Percentiles rank a stretch among this genome's conserved stretches.
These are phyloP conservation scores for Rachicladosporium sp. DNA, from an alignment of 2,329 filamentous ascomycete genomes.

Conservation along the genomic window DNA sequence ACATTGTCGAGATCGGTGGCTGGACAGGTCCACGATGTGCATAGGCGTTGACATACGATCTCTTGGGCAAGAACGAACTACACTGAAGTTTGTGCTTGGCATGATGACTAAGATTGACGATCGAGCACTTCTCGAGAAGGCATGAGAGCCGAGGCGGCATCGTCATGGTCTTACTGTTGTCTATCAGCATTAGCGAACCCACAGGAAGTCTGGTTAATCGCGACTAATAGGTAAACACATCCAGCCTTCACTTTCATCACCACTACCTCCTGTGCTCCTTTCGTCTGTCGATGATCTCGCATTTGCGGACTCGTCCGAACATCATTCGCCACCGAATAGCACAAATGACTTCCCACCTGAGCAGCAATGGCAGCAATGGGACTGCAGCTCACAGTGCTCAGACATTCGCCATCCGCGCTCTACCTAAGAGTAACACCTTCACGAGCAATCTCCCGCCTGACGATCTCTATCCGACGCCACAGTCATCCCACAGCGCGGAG, in stretches of 20 bases:
- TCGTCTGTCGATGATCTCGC: conserved; percentile 2
- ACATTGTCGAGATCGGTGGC: conserved; percentile 1
- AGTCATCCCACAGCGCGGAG: conserved; percentile 67
- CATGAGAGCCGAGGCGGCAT: too few species aligned
- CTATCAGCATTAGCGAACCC: too few species aligned
- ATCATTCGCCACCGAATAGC: conserved; percentile 20
- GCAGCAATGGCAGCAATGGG: conserved; percentile 14
- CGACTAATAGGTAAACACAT: background rate
- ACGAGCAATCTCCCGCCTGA: conserved; percentile 63
- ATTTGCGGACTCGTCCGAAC: conserved; percentile 7
- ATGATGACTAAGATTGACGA: too few species aligned
- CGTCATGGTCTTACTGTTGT: too few species aligned
- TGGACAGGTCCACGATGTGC: background rate
- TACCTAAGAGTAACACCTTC: conserved; percentile 54
- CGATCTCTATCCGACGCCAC: conserved; percentile 63
- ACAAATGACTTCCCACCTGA: conserved; percentile 34
- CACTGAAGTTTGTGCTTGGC: too few species aligned
- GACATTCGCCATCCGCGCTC: conserved; percentile 32
- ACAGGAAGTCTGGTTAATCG: too few species aligned
- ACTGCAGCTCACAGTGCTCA: conserved; percentile 14
- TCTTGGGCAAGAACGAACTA: too few species aligned
- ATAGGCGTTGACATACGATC: too few species aligned
- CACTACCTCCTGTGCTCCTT: background rate
- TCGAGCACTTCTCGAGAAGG: too few species aligned
- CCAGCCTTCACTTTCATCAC: background rate